These are phyloP conservation scores for Eucalyptus regnans DNA, from an alignment of 345 rosid species.

Conservation along the genomic window DNA sequence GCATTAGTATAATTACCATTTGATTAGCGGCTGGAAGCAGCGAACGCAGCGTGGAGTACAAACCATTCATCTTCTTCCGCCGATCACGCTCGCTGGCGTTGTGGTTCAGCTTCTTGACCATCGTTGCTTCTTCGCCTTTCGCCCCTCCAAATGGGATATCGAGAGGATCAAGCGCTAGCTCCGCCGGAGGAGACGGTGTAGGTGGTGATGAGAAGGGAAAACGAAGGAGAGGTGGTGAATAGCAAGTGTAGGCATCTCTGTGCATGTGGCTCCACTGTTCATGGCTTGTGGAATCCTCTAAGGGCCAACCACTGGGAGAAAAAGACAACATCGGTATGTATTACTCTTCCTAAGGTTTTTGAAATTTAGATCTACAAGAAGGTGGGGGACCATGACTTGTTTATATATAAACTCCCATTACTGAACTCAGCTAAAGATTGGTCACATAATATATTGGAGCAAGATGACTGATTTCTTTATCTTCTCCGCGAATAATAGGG, in stretches of 20 bases:
- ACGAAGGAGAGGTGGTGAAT: background rate
- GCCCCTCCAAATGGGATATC: background rate
- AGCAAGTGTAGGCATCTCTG: background rate
- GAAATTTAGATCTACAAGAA: background rate
- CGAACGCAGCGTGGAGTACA: conserved; percentile 48
- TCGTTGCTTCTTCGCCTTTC: background rate
- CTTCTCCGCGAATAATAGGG: background rate
- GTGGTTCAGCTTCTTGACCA: conserved; percentile 45
- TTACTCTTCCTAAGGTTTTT: background rate
- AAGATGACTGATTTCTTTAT: background rate
- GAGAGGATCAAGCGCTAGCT: background rate
- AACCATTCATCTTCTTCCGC: conserved; percentile 38
- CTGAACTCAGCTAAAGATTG: background rate
- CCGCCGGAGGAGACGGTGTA: background rate
- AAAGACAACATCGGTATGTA: background rate
- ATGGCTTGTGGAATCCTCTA: background rate
- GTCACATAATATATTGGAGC: background rate
- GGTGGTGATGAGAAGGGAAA: background rate
- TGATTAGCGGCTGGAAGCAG: conserved; percentile 34
- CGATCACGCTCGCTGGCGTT: conserved; percentile 59
- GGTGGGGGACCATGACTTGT: background rate
- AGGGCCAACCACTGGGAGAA: background rate
- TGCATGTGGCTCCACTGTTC: background rate
- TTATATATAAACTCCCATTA: background rate
- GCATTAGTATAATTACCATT: conserved; percentile 9